Percentiles rank a stretch among this genome's conserved stretches.
These are phyloP conservation scores for Vanrija humicola DNA, from an alignment of 1,284 basidiomycete species.

Conservation along the genomic window DNA sequence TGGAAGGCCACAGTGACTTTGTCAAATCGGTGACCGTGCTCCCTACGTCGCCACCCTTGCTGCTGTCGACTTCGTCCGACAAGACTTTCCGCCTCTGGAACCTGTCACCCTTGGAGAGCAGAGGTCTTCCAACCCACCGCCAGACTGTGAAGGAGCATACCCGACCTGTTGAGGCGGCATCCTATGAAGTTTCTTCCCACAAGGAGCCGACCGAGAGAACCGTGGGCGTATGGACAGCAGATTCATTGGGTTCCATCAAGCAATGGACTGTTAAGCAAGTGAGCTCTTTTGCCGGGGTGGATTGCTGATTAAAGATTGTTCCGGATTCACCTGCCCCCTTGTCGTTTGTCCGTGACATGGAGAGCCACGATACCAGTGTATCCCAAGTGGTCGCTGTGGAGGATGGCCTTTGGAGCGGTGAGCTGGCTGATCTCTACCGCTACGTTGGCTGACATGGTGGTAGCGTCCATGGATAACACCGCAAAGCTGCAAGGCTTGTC, in stretches of 20 bases:
- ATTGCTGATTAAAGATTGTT: slow-evolving; percentile 43
- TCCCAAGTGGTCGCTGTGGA: slow-evolving; percentile 62
- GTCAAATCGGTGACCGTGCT: slow-evolving; percentile 74
- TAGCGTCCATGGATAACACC: slow-evolving; percentile 83
- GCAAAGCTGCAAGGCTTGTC: slow-evolving; percentile 57
- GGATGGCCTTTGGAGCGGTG: slow-evolving; percentile 80
- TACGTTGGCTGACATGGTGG: neutral
- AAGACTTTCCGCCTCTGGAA: slow-evolving; percentile 85
- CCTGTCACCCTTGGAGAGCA: slow-evolving; percentile 42
- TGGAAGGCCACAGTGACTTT: slow-evolving; percentile 78
- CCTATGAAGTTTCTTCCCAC: slow-evolving; percentile 31
- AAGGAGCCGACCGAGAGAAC: too few relatives aligned
- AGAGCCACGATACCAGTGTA: slow-evolving; percentile 51
- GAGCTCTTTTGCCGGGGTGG: slow-evolving; percentile 22
- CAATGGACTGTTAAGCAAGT: slow-evolving; percentile 30
- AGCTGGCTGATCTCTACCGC: slow-evolving; percentile 15
- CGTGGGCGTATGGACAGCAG: slow-evolving; percentile 63
- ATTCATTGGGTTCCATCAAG: slow-evolving; percentile 80
- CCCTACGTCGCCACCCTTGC: slow-evolving; percentile 54
- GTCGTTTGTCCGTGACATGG: slow-evolving; percentile 24
- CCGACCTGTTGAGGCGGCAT: slow-evolving; percentile 26
- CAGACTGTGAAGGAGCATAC: slow-evolving; percentile 35
- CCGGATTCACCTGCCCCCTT: slow-evolving; percentile 4
- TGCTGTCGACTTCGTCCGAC: slow-evolving; percentile 87
- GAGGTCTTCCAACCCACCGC: slow-evolving; percentile 61